phyloP scores from a whole-genome alignment of 176 grass and related monocot species.

The Musa schizocarpa region DNA sequence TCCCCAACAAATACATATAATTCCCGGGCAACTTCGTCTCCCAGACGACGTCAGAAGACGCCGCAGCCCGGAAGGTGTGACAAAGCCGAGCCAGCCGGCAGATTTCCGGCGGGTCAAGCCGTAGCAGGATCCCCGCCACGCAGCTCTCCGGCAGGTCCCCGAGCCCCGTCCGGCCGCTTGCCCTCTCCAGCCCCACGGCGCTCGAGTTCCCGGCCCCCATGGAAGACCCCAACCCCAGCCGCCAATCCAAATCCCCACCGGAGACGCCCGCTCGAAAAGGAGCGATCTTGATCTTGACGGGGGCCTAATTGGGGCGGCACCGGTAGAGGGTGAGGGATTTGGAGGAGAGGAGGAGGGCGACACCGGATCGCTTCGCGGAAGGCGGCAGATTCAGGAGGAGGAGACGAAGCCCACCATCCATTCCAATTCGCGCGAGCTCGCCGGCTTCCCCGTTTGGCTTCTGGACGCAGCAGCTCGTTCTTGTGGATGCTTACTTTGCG shows the following conservation, averaged over 20 bases:
- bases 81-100: conserved; percentile 64
- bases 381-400: conserved; percentile 34
- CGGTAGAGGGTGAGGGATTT: conserved; percentile 78
- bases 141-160: conserved; percentile 97
- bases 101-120: conserved; percentile 85
- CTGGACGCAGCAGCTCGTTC: neutral
- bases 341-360: conserved; percentile 65
- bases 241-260: conserved; percentile 5
- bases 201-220: conserved; percentile 76
- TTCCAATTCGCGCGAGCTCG: neutral
- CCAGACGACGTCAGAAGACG: conserved; percentile 77
- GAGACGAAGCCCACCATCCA: conserved; percentile 31
- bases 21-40: conserved; percentile 59
- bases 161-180: conserved; percentile 44
- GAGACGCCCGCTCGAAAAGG: neutral
- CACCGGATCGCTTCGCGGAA: conserved; percentile 10
- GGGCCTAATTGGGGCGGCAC: neutral
- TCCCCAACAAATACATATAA: conserved; percentile 48
- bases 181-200: conserved; percentile 43
- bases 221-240: neutral
- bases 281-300: neutral
- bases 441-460: conserved; percentile 1
- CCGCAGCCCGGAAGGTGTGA: conserved; percentile 58
- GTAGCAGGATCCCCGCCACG: conserved; percentile 58
- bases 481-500: neutral